Conservation (phyloP, 163 green algal genomes). For the Prototheca cutis region DNA sequence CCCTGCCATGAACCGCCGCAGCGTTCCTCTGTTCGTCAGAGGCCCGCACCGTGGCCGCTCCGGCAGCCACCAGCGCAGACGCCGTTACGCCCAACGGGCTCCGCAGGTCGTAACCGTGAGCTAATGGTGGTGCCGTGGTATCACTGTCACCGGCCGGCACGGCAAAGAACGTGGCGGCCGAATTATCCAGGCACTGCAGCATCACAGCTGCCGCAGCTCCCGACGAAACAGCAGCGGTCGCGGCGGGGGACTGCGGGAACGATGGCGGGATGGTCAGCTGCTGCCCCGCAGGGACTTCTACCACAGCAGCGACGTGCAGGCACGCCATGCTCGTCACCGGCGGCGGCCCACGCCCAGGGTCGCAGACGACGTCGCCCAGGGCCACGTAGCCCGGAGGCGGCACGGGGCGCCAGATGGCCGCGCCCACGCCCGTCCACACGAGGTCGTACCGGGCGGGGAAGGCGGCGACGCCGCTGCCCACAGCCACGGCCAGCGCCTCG, state of each 20-base stretch:
- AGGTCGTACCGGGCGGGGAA: constrained; percentile 40
- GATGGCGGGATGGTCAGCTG: constrained; percentile 39
- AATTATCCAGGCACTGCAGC: constrained; percentile 64
- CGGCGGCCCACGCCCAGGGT: no score
- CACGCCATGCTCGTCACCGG: no score
- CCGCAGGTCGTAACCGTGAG: no score
- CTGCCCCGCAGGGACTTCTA: constrained; percentile 45
- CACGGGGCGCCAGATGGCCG: constrained; percentile 50
- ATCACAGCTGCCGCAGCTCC: constrained; percentile 12
- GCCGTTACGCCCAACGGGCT: constrained; percentile 57
- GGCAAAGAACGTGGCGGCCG: constrained; percentile 49
- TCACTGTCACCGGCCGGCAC: constrained; percentile 1
- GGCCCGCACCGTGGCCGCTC: no score
- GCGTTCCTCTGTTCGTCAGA: no score
- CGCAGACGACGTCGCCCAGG: no score
- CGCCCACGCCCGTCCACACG: constrained; percentile 33
- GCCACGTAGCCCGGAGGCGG: constrained; percentile 48
- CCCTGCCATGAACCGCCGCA: no score
- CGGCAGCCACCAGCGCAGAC: constrained; percentile 22
- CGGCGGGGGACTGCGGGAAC: constrained; percentile 4
- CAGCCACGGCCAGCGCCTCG: constrained; percentile 55
- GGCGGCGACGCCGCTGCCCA: constrained; percentile 65
- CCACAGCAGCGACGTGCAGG: constrained; percentile 35
- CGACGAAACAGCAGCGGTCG: background rate
- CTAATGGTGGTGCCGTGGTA: constrained; percentile 5